A percentile compares a stretch with the other conserved stretches of the same genome.
phyloP scores from a whole-genome alignment of 2,329 filamentous ascomycete species.

The Chaetothyriales sp. region DNA sequence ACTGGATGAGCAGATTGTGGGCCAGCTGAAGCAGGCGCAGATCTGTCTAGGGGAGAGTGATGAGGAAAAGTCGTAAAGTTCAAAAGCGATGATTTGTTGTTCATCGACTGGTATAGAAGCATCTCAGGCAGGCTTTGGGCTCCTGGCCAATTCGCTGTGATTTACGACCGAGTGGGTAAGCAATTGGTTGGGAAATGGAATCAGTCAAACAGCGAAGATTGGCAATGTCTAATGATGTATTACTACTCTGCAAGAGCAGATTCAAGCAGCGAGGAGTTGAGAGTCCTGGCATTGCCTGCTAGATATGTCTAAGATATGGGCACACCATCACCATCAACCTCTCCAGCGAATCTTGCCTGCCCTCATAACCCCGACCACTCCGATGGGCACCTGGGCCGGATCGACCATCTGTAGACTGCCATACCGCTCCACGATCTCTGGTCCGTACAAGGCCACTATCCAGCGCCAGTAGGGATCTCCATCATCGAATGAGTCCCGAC shows the following conservation, averaged over 20 bases:
- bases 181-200: too few species aligned
- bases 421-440: conserved; percentile 27
- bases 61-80: conserved; percentile 15
- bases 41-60: conserved; percentile 28
- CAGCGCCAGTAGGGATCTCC: conserved; percentile 32
- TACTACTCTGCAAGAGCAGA: background rate
- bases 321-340: conserved; percentile 8
- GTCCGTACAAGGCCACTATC: conserved; percentile 27
- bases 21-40: conserved; percentile 45
- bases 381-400: conserved; percentile 27
- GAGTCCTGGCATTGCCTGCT: background rate
- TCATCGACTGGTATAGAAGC: background rate
- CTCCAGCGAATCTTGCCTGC: conserved; percentile 29
- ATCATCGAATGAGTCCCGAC: conserved; percentile 15
- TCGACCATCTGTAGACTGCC: conserved; percentile 28
- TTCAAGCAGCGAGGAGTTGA: background rate
- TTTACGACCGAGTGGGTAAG: too few species aligned
- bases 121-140: background rate
- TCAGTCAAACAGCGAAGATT: background rate
- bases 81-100: conserved; percentile 3
- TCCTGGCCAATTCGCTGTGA: too few species aligned
- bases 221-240: background rate
- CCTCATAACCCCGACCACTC: conserved; percentile 29
- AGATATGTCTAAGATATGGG: background rate
- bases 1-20: conserved; percentile 62